Percentiles rank a stretch among this genome's conserved stretches.
Conservation (phyloP, 2,329 filamentous ascomycete species). For the Bipolaris oryzae region DNA sequence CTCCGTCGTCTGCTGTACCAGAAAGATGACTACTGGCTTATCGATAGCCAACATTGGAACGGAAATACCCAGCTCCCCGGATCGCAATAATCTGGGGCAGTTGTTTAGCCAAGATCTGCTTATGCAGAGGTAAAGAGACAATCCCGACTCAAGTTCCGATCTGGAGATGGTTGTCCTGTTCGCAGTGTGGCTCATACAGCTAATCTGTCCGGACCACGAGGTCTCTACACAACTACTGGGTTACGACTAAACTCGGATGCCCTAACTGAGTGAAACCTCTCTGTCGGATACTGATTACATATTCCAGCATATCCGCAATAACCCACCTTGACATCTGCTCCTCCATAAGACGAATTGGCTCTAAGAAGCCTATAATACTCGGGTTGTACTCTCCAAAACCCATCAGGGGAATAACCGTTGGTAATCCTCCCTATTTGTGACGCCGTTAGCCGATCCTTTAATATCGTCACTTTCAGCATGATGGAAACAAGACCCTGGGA, state of each 20-base stretch:
- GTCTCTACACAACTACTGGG: background rate
- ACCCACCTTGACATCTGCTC: background rate
- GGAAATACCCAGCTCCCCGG: slow-evolving; percentile 5
- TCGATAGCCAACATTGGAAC: slow-evolving; percentile 17
- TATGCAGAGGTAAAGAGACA: background rate
- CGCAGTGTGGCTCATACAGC: background rate
- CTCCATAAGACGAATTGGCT: background rate
- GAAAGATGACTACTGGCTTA: slow-evolving; percentile 18
- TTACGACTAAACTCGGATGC: background rate
- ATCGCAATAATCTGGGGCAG: slow-evolving; percentile 6
- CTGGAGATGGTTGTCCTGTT: background rate
- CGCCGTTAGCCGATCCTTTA: background rate
- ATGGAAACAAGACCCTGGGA: background rate
- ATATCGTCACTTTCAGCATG: background rate
- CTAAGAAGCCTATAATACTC: background rate
- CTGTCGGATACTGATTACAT: background rate
- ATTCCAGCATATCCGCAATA: background rate
- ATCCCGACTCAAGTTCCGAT: background rate
- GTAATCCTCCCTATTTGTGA: background rate
- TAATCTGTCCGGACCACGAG: background rate
- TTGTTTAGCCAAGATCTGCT: background rate
- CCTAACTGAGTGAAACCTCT: background rate
- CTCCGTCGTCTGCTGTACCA: background rate
- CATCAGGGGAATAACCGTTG: background rate
- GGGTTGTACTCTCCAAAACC: background rate